phyloP scores from a whole-genome alignment of 2,329 filamentous ascomycete genomes.

The Trichoderma pleuroti region DNA sequence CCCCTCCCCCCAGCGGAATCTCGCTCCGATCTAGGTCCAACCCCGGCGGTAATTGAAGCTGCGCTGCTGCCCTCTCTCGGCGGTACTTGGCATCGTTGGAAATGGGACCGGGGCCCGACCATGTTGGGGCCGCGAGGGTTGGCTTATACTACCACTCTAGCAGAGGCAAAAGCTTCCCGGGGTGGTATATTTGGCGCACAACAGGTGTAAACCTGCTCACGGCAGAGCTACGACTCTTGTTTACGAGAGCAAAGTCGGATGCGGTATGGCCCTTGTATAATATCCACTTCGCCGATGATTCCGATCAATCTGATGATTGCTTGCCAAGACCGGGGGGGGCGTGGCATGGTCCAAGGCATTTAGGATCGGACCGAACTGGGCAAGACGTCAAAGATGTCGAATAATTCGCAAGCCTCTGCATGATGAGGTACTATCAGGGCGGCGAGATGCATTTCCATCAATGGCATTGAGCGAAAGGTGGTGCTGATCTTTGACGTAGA shows the following conservation, averaged over 20 bases:
- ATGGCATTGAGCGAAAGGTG: not conserved
- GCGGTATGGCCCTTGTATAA: not conserved
- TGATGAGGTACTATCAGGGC: not conserved
- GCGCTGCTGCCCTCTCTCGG: conserved; percentile 11
- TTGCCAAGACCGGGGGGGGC: not conserved
- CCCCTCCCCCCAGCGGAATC: conserved; percentile 3
- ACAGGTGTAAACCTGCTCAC: not conserved
- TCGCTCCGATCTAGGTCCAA: conserved; percentile 16
- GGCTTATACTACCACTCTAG: not conserved
- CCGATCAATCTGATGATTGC: conserved; percentile 11
- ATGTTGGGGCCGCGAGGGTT: not conserved
- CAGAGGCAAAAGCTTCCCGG: not conserved
- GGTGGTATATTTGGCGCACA: not conserved
- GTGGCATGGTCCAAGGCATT: not conserved
- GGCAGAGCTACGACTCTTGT: not conserved
- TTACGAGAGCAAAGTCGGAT: not conserved
- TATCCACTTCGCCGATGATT: conserved; percentile 14
- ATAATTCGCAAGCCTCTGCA: not conserved
- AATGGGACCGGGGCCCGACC: not conserved
- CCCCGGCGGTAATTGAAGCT: conserved; percentile 6
- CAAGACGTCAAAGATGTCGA: conserved; percentile 4
- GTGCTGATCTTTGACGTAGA: not conserved
- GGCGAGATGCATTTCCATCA: not conserved
- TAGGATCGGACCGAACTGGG: conserved; percentile 14
- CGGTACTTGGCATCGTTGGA: conserved; percentile 3